Base-by-base conservation (phyloP, 371 early-diverging fungal species). In the Mycotypha africana region DNA sequence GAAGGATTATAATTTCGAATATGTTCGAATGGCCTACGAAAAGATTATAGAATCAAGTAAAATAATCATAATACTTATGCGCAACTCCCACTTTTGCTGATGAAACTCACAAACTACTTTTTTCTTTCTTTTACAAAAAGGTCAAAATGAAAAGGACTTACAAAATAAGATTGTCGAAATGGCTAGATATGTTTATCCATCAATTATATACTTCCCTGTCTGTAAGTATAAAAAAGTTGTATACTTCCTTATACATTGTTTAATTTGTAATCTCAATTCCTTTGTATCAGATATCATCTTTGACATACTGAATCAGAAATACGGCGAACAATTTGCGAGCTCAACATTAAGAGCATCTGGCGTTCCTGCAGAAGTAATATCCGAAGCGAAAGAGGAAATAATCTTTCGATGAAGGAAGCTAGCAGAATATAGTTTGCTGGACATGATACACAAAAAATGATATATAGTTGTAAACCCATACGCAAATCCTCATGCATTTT, bases 341-440 rank as follows among this genome's bases (percentile, higher is more conserved):
- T n/a, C n/a, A 2, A 38, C 39, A 20, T 39, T 57, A 2, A 3
- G 19, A 11, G 17, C 47, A 12, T 47, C 46, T 17, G 57, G 57
- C 35, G 40, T 57, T 9, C 45, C 58, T 33, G 10, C 26, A 30
- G 47, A 51, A 22, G 42, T 56, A 12, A 32, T 56, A 19, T 17
- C 26, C 26, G 57, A 56, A 14, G 57, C 57, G 31, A 38, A 38
- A 42, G n/a, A n/a, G n/a, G n/a, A n/a, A n/a, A n/a, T n/a, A n/a
- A n/a, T n/a, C n/a, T n/a, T n/a, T n/a, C n/a, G n/a, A n/a, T n/a
- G n/a, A n/a, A n/a, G n/a, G n/a, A n/a, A n/a, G n/a, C n/a, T n/a
- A n/a, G n/a, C n/a, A n/a, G n/a, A n/a, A n/a, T n/a, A n/a, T n/a
- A n/a, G n/a, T n/a, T n/a, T n/a, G n/a, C n/a, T n/a, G n/a, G n/a